These are phyloP conservation scores for Yueomyces sinensis DNA, from an alignment of 805 yeast genomes.

Conservation along the genomic window DNA sequence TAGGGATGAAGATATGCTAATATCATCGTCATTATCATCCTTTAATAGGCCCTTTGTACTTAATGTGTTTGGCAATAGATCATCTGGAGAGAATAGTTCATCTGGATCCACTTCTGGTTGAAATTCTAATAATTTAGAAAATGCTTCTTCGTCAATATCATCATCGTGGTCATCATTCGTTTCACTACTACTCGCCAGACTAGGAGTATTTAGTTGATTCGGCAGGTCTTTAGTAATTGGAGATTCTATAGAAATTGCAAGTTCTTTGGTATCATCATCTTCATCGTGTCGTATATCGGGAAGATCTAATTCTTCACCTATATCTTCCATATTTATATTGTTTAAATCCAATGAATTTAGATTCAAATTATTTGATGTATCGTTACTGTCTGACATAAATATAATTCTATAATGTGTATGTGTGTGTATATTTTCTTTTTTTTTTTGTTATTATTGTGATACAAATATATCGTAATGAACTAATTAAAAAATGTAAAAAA, in stretches of 20 bases:
- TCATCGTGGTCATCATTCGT: slow-evolving; percentile 11
- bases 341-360: too few species aligned
- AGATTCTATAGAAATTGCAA: not conserved
- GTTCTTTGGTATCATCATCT: too few species aligned
- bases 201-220: not conserved
- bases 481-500: too few species aligned
- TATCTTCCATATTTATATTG: not conserved
- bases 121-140: slow-evolving; percentile 21
- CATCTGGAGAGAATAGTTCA: slow-evolving; percentile 9
- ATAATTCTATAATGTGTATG: too few species aligned
- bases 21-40: not conserved
- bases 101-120: slow-evolving; percentile 22
- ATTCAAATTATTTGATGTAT: too few species aligned
- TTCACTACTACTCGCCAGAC: slow-evolving; percentile 1
- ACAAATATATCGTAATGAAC: too few species aligned
- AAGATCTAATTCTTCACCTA: not conserved
- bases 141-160: slow-evolving; percentile 8
- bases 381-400: too few species aligned
- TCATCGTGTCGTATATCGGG: not conserved
- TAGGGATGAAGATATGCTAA: not conserved
- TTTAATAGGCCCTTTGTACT: too few species aligned
- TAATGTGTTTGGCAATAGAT: slow-evolving; percentile 2
- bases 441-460: too few species aligned
- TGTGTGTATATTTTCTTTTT: too few species aligned
- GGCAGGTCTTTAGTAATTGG: too few species aligned